These are phyloP conservation scores for Paxillus involutus DNA, from an alignment of 768 basidiomycete species.

Conservation along the genomic window DNA sequence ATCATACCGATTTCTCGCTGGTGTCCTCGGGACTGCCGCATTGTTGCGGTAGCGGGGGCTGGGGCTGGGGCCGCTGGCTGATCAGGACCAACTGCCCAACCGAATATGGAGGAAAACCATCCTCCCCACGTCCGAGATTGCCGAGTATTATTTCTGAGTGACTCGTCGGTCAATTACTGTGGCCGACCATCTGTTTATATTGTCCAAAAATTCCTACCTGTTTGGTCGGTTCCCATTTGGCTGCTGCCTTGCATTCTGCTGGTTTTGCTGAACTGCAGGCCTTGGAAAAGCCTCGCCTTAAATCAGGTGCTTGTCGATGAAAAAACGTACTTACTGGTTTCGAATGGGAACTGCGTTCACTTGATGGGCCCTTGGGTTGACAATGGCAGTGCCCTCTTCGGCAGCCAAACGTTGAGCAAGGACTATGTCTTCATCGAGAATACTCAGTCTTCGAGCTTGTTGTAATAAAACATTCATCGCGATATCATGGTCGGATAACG, in stretches of 20 bases:
- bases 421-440: slow-evolving; percentile 17
- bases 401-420: slow-evolving; percentile 20
- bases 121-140: slow-evolving; percentile 11
- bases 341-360: background rate
- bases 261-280: background rate
- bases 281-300: slow-evolving; percentile 3
- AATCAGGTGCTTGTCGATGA: background rate
- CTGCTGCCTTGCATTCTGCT: background rate
- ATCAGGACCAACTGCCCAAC: background rate
- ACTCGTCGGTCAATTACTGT: background rate
- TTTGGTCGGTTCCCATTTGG: background rate
- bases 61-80: background rate
- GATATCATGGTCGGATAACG: slow-evolving; percentile 22
- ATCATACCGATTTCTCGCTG: slow-evolving; percentile 14
- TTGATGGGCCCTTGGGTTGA: background rate
- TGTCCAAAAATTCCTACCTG: slow-evolving; percentile 7
- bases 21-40: background rate
- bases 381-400: slow-evolving; percentile 5
- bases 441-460: slow-evolving; percentile 18
- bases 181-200: background rate
- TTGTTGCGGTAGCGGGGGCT: background rate
- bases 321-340: background rate
- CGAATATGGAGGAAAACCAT: slow-evolving; percentile 20
- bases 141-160: background rate
- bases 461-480: slow-evolving; percentile 26